Evolutionary conservation across 23 red algal species (phyloP).

Genomic region (Rhodosorus marinus): DNA sequence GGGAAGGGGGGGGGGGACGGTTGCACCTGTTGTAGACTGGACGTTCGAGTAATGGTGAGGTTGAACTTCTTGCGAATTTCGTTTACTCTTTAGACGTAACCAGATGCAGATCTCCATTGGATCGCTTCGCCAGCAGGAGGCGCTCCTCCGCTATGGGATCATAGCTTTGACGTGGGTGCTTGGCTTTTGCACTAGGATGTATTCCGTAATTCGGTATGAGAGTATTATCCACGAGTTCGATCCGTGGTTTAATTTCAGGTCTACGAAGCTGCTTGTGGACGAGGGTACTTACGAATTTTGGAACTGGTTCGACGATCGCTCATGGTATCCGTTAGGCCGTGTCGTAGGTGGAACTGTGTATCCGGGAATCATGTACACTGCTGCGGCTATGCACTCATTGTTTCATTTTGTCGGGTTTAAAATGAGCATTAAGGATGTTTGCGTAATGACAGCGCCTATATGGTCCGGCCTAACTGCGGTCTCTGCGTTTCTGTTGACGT

Average conservation of each 20-base stretch:
- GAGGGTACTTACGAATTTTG: constrained; percentile 87
- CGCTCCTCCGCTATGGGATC: constrained; percentile 33
- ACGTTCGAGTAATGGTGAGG: too few relatives aligned
- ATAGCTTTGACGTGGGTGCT: constrained; percentile 38
- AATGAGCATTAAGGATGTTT: constrained; percentile 82
- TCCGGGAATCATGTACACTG: constrained; percentile 95
- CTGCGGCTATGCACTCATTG: constrained; percentile 65
- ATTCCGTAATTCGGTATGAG: constrained; percentile 88
- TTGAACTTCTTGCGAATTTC: too few relatives aligned
- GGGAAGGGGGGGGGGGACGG: too few relatives aligned
- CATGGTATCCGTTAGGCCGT: constrained; percentile 95
- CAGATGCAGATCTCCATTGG: too few relatives aligned
- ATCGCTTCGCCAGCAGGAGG: constrained; percentile 16
- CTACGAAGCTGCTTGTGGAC: constrained; percentile 75
- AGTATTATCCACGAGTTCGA: constrained; percentile 99
- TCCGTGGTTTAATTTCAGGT: constrained; percentile 97
- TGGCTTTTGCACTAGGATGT: constrained; percentile 74
- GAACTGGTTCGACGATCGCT: constrained; percentile 98
- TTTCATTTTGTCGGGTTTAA: constrained; percentile 53
- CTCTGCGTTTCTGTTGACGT: constrained; percentile 64
- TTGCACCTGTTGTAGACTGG: too few relatives aligned
- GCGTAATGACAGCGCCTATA: constrained; percentile 82
- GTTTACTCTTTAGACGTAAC: too few relatives aligned
- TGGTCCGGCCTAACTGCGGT: constrained; percentile 85
- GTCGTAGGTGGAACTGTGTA: constrained; percentile 97